phyloP scores from a whole-genome alignment of 2,329 filamentous ascomycete species.

The Tolypocladium nubicola region DNA sequence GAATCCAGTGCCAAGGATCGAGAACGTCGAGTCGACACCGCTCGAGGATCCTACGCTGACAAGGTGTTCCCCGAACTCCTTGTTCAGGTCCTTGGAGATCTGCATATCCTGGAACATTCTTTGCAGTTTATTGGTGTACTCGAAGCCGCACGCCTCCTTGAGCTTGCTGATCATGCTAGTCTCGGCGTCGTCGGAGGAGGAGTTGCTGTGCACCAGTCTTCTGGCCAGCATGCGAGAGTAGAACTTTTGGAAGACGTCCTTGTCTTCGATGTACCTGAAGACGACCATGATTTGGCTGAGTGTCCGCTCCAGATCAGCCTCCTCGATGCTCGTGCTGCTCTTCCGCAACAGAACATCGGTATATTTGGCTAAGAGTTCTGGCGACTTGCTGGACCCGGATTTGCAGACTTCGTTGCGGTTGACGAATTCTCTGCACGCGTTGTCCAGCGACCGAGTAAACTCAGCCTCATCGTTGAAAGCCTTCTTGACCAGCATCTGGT shows the following conservation, averaged over 20 bases:
- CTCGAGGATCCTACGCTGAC: conserved; percentile 48
- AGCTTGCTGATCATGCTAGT: conserved; percentile 99
- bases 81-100: conserved; percentile 94
- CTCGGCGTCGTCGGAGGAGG: conserved; percentile 92
- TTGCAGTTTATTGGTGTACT: conserved; percentile 98
- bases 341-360: conserved; percentile 88
- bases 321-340: conserved; percentile 84
- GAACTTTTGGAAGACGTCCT: conserved; percentile 99
- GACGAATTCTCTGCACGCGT: conserved; percentile 95
- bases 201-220: conserved; percentile 87
- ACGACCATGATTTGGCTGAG: conserved; percentile 95
- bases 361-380: conserved; percentile 91
- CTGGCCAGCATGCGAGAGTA: conserved; percentile 95
- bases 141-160: conserved; percentile 96
- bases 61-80: conserved; percentile 70
- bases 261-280: conserved; percentile 99
- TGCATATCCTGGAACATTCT: conserved; percentile 99
- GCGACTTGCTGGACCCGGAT: conserved; percentile 83
- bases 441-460: conserved; percentile 91
- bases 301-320: conserved; percentile 83
- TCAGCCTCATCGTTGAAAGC: conserved; percentile 94
- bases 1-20: conserved; percentile 91
- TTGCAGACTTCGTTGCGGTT: conserved; percentile 97
- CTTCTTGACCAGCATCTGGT: conserved; percentile 80
- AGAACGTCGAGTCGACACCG: conserved; percentile 75